phyloP scores from a whole-genome alignment of 2,329 filamentous ascomycete genomes.

The Ophiostoma populinum region DNA sequence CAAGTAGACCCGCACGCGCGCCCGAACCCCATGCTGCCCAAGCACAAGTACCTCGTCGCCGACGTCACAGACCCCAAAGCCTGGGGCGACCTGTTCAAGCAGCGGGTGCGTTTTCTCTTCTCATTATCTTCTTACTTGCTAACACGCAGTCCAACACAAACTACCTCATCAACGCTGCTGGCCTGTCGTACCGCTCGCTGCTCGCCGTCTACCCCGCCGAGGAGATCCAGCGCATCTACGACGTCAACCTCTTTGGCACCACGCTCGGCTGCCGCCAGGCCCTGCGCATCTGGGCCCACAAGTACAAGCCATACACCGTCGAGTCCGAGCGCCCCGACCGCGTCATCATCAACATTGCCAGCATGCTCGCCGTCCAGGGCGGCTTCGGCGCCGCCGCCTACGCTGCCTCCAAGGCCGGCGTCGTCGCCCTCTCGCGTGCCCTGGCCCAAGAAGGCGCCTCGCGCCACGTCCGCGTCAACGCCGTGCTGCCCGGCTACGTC shows the following conservation, averaged over 20 bases:
- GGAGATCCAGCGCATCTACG: conserved; percentile 39
- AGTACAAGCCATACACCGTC: not conserved
- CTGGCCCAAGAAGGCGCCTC: conserved; percentile 44
- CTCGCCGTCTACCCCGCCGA: conserved; percentile 36
- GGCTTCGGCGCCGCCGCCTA: conserved; percentile 55
- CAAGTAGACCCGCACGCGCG: too few species aligned
- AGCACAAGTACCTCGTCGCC: conserved; percentile 10
- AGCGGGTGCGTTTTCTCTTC: conserved; percentile 1
- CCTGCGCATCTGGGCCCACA: conserved; percentile 10
- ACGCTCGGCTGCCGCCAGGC: conserved; percentile 42
- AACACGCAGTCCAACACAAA: conserved; percentile 12
- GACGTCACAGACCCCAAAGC: conserved; percentile 11
- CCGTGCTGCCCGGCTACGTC: conserved; percentile 69
- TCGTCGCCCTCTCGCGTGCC: conserved; percentile 54
- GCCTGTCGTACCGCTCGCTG: conserved; percentile 47
- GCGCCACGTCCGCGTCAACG: conserved; percentile 56
- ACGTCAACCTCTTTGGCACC: conserved; percentile 53
- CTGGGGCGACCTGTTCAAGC: conserved; percentile 10
- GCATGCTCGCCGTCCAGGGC: conserved; percentile 52
- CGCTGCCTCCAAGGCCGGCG: conserved; percentile 63
- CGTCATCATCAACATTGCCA: conserved; percentile 70
- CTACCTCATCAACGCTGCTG: conserved; percentile 67
- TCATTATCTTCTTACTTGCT: conserved; percentile 1
- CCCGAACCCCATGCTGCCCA: too few species aligned
- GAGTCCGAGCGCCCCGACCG: conserved; percentile 6